Percentiles rank a stretch among this genome's conserved stretches.
Conservation (phyloP, 805 yeast genomes). For the Wickerhamiella galacta region DNA sequence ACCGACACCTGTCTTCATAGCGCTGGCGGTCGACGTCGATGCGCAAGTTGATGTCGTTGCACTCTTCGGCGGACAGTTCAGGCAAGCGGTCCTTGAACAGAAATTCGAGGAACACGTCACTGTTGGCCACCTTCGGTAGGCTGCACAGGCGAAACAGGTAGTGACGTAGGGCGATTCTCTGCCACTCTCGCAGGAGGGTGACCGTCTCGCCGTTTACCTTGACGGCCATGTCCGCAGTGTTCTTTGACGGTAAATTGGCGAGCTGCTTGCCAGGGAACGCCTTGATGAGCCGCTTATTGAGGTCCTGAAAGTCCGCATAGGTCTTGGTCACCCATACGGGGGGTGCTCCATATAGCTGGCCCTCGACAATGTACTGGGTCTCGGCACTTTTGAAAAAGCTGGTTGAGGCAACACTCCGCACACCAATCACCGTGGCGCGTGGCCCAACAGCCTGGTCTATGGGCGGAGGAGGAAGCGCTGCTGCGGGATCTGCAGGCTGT, state of each 20-base stretch:
- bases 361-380: slow-evolving; percentile 19
- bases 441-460: slow-evolving; percentile 16
- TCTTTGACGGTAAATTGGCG: slow-evolving; percentile 41
- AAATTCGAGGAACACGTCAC: slow-evolving; percentile 37
- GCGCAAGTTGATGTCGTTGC: slow-evolving; percentile 41
- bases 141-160: slow-evolving; percentile 40
- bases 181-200: slow-evolving; percentile 49
- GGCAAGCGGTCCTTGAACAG: slow-evolving; percentile 27
- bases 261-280: slow-evolving; percentile 55
- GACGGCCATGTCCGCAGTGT: slow-evolving; percentile 13
- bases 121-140: slow-evolving; percentile 38
- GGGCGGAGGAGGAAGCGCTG: slow-evolving; percentile 32
- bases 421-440: slow-evolving; percentile 50
- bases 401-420: slow-evolving; percentile 23
- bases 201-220: slow-evolving; percentile 6
- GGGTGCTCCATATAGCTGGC: slow-evolving; percentile 17
- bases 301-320: slow-evolving; percentile 48
- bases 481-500: slow-evolving; percentile 3
- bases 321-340: slow-evolving; percentile 39
- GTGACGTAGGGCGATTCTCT: slow-evolving; percentile 62
- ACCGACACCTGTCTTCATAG: slow-evolving; percentile 46
- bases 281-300: slow-evolving; percentile 33
- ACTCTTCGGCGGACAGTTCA: slow-evolving; percentile 28
- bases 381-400: slow-evolving; percentile 16
- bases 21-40: slow-evolving; percentile 44